Conservation (phyloP, 257 asterid genomes). For the Solanum appendiculatum region DNA sequence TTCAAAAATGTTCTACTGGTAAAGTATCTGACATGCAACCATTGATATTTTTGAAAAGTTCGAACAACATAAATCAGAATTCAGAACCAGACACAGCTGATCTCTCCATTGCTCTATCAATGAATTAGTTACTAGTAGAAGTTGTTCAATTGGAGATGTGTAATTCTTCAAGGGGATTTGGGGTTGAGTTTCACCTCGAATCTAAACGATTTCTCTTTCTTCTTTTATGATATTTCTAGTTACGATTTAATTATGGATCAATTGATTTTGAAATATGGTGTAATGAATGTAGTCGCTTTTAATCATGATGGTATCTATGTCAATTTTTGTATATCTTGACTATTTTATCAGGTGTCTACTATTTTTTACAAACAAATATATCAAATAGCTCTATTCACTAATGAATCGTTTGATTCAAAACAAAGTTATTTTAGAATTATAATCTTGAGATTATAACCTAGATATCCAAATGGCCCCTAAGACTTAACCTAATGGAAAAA, state of each 20-base stretch:
- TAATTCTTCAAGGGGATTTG: background rate
- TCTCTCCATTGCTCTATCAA: background rate
- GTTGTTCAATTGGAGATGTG: background rate
- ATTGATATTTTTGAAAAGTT: background rate
- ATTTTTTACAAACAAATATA: background rate
- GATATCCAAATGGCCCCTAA: background rate
- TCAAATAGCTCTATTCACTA: background rate
- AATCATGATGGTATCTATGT: fast-evolving
- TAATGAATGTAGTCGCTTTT: background rate
- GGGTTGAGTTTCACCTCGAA: no score
- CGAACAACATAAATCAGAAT: background rate
- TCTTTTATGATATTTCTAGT: background rate
- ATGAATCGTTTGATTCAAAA: background rate
- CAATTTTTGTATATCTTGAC: fast-evolving
- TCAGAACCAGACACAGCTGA: background rate
- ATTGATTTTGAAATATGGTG: background rate
- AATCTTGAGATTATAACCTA: background rate
- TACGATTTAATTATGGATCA: background rate
- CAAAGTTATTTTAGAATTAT: background rate
- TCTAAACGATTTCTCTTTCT: background rate
- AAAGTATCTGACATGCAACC: fast-evolving
- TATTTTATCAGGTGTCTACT: fast-evolving
- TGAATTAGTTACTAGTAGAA: background rate
- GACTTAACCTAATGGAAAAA: background rate
- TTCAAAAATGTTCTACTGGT: fast-evolving